A percentile compares a stretch with the other conserved stretches of the same genome.
Conservation (phyloP, 1,284 basidiomycete species). For the Sporisorium iseilematis-ciliati region DNA sequence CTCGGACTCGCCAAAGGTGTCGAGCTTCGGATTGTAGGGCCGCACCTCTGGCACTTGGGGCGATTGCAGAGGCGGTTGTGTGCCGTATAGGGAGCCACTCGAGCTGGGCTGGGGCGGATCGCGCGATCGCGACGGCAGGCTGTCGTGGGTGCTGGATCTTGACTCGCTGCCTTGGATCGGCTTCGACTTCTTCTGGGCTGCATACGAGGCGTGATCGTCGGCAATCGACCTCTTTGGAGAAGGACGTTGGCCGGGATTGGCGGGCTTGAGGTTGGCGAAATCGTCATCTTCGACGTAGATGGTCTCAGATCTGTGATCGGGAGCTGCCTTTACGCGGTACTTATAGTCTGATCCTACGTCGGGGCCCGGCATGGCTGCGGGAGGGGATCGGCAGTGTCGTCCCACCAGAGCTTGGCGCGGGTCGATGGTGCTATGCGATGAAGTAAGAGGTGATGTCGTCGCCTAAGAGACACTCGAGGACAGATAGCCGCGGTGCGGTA, state of each 20-base stretch:
- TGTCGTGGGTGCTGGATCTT: background rate
- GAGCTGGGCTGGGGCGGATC: slow-evolving; percentile 22
- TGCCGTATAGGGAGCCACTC: slow-evolving; percentile 10
- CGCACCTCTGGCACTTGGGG: background rate
- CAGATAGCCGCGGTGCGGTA: too few species aligned
- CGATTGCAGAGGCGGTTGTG: background rate
- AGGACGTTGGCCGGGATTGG: background rate
- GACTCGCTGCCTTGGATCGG: background rate
- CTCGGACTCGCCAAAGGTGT: slow-evolving; percentile 12
- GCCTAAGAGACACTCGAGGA: too few species aligned
- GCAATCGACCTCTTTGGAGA: slow-evolving; percentile 21
- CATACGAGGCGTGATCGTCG: background rate
- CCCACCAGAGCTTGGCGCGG: too few species aligned
- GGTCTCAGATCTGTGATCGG: slow-evolving; percentile 19
- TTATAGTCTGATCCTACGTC: background rate
- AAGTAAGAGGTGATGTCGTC: too few species aligned
- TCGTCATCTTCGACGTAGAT: slow-evolving; percentile 31
- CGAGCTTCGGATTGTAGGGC: background rate
- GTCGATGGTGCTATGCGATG: too few species aligned
- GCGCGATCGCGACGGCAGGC: slow-evolving; percentile 2
- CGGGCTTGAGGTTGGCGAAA: slow-evolving; percentile 13
- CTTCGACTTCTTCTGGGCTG: slow-evolving; percentile 15
- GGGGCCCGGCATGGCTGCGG: slow-evolving; percentile 2
- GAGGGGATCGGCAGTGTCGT: background rate
- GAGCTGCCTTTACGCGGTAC: slow-evolving; percentile 9